These are phyloP conservation scores for Amphichorda felina DNA, from an alignment of 2,329 filamentous ascomycete species.

Conservation along the genomic window DNA sequence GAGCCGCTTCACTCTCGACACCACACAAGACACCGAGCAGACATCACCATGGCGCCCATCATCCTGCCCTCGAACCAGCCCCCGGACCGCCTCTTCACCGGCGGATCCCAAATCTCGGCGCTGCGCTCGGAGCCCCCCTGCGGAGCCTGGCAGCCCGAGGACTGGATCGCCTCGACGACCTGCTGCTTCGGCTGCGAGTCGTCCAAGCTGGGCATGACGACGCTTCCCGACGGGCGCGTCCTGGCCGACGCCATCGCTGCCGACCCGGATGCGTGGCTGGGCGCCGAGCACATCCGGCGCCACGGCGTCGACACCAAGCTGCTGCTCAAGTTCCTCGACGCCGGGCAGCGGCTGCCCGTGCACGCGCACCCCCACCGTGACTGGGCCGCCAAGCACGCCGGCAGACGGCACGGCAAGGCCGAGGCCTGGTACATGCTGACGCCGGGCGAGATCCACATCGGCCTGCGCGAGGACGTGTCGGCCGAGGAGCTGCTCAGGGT, in stretches of 20 bases:
- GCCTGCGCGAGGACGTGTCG: constrained; percentile 7
- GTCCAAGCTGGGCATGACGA: constrained; percentile 7
- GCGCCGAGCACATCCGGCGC: constrained; percentile 6
- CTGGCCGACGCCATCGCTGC: constrained; percentile 7
- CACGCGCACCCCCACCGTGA: constrained; percentile 9
- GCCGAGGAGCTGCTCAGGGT: constrained; percentile 4
- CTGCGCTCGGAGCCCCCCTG: constrained; percentile 6
- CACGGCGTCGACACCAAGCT: constrained; percentile 9
- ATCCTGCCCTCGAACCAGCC: constrained; percentile 8
- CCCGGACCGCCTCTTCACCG: constrained; percentile 7
- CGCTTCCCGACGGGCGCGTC: constrained; percentile 6
- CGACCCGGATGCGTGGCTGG: constrained; percentile 9
- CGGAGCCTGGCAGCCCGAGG: constrained; percentile 7
- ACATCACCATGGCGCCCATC: constrained; percentile 6
- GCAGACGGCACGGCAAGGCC: constrained; percentile 9
- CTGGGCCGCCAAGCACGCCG: constrained; percentile 8
- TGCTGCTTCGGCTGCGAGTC: constrained; percentile 7
- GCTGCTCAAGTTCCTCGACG: constrained; percentile 11
- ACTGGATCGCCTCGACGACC: constrained; percentile 10
- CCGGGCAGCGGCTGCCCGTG: constrained; percentile 9
- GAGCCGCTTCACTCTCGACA: constrained; percentile 35
- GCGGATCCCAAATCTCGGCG: constrained; percentile 7
- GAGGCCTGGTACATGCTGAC: constrained; percentile 11
- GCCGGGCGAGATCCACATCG: constrained; percentile 6
- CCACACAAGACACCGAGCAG: too few species aligned